phyloP scores from a whole-genome alignment of 1,139 yeast species.

The Scheffersomyces stambukii region DNA sequence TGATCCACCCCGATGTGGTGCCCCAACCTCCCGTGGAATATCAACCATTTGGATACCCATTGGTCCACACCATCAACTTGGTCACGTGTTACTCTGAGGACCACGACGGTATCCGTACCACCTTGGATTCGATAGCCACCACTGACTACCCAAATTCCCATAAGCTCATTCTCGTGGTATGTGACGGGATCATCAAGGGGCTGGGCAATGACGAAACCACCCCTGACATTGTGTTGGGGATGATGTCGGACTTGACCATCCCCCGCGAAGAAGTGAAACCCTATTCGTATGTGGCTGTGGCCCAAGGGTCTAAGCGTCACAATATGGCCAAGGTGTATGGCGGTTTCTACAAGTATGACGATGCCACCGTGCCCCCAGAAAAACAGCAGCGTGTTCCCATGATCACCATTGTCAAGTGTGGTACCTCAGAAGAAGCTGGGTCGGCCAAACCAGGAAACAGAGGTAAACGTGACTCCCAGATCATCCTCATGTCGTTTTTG shows the following conservation, averaged over 20 bases:
- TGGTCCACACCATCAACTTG: slow-evolving; percentile 76
- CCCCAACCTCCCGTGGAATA: slow-evolving; percentile 88
- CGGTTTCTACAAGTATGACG: slow-evolving; percentile 84
- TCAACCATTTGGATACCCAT: slow-evolving; percentile 85
- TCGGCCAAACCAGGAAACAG: slow-evolving; percentile 94
- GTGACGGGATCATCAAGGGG: slow-evolving; percentile 94
- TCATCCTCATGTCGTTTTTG: slow-evolving; percentile 86
- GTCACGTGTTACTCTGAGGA: slow-evolving; percentile 97
- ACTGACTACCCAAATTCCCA: slow-evolving; percentile 95
- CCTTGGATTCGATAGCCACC: slow-evolving; percentile 86
- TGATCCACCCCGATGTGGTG: slow-evolving; percentile 68
- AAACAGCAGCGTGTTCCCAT: slow-evolving; percentile 90
- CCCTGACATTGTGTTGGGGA: slow-evolving; percentile 79
- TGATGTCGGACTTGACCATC: slow-evolving; percentile 81
- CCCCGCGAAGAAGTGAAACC: slow-evolving; percentile 74
- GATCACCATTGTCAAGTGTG: slow-evolving; percentile 82
- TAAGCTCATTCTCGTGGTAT: slow-evolving; percentile 74
- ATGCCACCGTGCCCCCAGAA: slow-evolving; percentile 65
- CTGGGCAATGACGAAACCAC: slow-evolving; percentile 84
- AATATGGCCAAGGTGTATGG: slow-evolving; percentile 96
- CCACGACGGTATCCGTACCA: slow-evolving; percentile 76
- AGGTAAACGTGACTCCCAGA: slow-evolving; percentile 97
- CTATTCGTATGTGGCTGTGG: slow-evolving; percentile 89
- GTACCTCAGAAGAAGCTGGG: slow-evolving; percentile 77
- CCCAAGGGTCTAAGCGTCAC: slow-evolving; percentile 87